Conservation (phyloP, 2,329 filamentous ascomycete genomes). For the Penicillium sp. region DNA sequence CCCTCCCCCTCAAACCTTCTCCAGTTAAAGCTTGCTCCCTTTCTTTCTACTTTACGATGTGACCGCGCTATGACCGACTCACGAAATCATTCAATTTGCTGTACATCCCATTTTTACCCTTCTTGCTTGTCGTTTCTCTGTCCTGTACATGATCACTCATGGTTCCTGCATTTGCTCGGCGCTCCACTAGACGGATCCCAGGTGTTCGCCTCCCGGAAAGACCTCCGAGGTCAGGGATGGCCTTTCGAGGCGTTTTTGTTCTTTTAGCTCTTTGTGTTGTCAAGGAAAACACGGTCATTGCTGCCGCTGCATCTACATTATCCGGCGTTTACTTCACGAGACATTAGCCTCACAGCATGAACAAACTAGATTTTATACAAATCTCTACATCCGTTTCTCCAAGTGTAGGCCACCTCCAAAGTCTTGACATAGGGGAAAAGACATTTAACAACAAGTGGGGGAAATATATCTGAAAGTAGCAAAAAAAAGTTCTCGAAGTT, state of each 20-base stretch:
- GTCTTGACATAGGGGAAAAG: background rate
- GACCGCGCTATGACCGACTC: constrained; percentile 27
- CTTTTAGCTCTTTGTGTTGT: constrained; percentile 1
- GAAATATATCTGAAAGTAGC: background rate
- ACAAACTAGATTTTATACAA: constrained; percentile 8
- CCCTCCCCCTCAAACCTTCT: constrained; percentile 30
- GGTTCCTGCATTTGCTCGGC: constrained; percentile 18
- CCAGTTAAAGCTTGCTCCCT: constrained; percentile 15
- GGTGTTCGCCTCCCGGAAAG: constrained; percentile 6
- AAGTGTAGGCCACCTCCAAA: background rate
- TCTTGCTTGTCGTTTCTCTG: constrained; percentile 1
- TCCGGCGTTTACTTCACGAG: constrained; percentile 11
- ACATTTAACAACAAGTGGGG: background rate
- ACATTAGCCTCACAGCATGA: constrained; percentile 10
- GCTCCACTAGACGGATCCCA: constrained; percentile 17
- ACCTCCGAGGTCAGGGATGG: constrained; percentile 3
- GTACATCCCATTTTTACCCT: constrained; percentile 16
- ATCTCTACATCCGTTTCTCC: background rate
- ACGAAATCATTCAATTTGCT: constrained; percentile 25
- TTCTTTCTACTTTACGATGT: constrained; percentile 22
- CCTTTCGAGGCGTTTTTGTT: constrained; percentile 14
- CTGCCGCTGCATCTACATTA: constrained; percentile 27
- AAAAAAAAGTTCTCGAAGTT: background rate
- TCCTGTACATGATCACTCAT: constrained; percentile 16
- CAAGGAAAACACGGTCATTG: constrained; percentile 2